Conservation (phyloP, 2,329 filamentous ascomycete species). For the Ophiostoma ulmi region DNA sequence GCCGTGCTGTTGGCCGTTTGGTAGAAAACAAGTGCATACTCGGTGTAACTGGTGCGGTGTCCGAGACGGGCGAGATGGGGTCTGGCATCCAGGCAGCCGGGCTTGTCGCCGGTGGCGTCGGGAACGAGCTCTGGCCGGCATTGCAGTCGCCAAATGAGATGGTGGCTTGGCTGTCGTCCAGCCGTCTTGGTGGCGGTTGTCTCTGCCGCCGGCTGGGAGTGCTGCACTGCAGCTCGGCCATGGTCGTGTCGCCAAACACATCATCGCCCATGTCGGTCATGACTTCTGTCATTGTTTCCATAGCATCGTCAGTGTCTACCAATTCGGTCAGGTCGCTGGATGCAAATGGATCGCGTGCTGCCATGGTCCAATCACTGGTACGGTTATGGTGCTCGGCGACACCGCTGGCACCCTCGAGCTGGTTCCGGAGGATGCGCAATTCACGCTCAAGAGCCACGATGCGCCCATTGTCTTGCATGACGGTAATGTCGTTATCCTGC, state of each 20-base stretch:
- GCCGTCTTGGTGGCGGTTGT: neutral
- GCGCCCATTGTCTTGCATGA: conserved; percentile 25
- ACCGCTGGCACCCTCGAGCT: neutral
- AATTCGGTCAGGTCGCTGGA: conserved; percentile 26
- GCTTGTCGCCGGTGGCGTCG: conserved; percentile 53
- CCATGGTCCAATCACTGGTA: conserved; percentile 47
- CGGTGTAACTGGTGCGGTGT: conserved; percentile 15
- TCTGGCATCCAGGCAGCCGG: conserved; percentile 33
- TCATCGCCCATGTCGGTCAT: conserved; percentile 30
- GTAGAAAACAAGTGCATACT: conserved; percentile 19
- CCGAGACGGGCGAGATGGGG: neutral
- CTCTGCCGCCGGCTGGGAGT: conserved; percentile 41
- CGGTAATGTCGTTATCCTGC: conserved; percentile 39
- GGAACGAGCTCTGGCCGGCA: conserved; percentile 39
- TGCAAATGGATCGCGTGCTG: conserved; percentile 45
- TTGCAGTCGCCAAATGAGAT: conserved; percentile 23
- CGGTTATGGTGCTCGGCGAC: neutral
- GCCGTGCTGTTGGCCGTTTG: neutral
- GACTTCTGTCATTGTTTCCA: conserved; percentile 42
- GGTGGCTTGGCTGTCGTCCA: conserved; percentile 30
- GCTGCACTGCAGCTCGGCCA: conserved; percentile 48
- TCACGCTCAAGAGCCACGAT: conserved; percentile 38
- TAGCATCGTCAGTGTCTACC: conserved; percentile 29
- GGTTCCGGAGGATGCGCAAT: conserved; percentile 33
- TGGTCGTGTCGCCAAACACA: conserved; percentile 46